These are phyloP conservation scores for Ustanciosporium gigantosporum DNA, from an alignment of 1,284 basidiomycete species.

Conservation along the genomic window DNA sequence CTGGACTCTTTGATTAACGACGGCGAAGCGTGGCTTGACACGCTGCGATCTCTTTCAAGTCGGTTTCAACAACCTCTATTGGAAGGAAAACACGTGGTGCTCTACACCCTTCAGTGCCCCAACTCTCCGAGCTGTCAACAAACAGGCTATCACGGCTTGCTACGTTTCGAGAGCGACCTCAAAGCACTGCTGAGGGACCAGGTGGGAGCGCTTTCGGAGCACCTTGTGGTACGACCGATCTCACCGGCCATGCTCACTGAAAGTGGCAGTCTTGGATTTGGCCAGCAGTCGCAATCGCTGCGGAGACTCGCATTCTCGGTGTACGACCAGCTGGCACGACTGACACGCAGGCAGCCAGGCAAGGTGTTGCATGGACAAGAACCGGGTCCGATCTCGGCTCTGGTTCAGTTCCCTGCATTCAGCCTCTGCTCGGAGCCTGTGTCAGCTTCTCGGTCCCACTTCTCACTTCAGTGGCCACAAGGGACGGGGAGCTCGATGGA, in stretches of 20 bases:
- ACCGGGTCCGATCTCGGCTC: slow-evolving; percentile 12
- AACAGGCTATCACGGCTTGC: slow-evolving; percentile 15
- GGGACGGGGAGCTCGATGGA: slow-evolving; percentile 1
- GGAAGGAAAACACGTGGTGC: slow-evolving; percentile 39
- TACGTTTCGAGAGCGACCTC: slow-evolving; percentile 30
- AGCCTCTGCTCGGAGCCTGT: slow-evolving; percentile 9
- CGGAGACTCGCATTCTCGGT: slow-evolving; percentile 28
- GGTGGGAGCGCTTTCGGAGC: slow-evolving; percentile 27
- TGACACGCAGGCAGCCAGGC: slow-evolving; percentile 21
- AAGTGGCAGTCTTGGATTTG: slow-evolving; percentile 21
- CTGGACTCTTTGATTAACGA: slow-evolving; percentile 25
- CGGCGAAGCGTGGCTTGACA: slow-evolving; percentile 34
- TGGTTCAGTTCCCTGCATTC: slow-evolving; percentile 42
- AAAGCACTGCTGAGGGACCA: slow-evolving; percentile 25
- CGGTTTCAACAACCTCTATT: slow-evolving; percentile 19
- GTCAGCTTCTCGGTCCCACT: not conserved
- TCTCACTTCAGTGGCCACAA: slow-evolving; percentile 12
- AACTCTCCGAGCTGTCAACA: slow-evolving; percentile 4
- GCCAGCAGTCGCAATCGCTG: slow-evolving; percentile 11
- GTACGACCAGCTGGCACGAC: slow-evolving; percentile 37
- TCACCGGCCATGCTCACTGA: slow-evolving; percentile 31
- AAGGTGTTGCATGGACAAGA: slow-evolving; percentile 35
- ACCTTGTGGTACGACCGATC: slow-evolving; percentile 28
- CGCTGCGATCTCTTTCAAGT: slow-evolving; percentile 27
- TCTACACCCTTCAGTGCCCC: slow-evolving; percentile 33